Evolutionary conservation across 164 flowering plant genomes (phyloP).

Genomic region (Piper longum): DNA sequence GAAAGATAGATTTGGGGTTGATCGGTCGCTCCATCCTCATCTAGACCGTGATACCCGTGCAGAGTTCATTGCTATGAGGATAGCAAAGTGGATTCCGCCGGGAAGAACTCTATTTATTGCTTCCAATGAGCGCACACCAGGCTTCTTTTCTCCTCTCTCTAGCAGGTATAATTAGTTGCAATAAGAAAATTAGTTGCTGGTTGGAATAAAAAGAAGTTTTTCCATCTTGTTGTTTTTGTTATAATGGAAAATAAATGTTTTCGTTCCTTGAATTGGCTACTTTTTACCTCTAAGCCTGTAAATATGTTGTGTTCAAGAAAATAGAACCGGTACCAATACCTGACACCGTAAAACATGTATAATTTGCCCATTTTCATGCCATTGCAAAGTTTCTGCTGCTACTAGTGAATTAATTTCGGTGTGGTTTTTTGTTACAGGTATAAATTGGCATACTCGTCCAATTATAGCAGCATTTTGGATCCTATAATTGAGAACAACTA

Average conservation of each 20-base stretch:
- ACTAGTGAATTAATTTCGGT: not conserved
- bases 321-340: not conserved
- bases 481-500: slow-evolving; percentile 80
- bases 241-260: no score
- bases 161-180: slow-evolving; percentile 34
- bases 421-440: slow-evolving; percentile 41
- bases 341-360: not conserved
- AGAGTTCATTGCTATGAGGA: slow-evolving; percentile 61
- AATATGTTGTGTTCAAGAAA: no score
- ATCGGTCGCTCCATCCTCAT: slow-evolving; percentile 71
- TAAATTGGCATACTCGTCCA: slow-evolving; percentile 79
- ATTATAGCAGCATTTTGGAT: slow-evolving; percentile 69
- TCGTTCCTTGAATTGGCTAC: no score
- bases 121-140: slow-evolving; percentile 84
- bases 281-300: no score
- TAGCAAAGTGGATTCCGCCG: slow-evolving; percentile 66
- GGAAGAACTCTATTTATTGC: slow-evolving; percentile 88
- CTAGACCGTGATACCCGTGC: slow-evolving; percentile 91
- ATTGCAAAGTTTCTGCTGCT: not conserved
- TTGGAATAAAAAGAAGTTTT: no score
- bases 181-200: no score
- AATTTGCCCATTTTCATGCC: not conserved
- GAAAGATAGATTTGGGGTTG: slow-evolving; percentile 73
- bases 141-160: slow-evolving; percentile 81
- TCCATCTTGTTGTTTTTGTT: no score